Conservation (phyloP, 1,284 basidiomycete species). For the Mycosarcoma mackinlayi region DNA sequence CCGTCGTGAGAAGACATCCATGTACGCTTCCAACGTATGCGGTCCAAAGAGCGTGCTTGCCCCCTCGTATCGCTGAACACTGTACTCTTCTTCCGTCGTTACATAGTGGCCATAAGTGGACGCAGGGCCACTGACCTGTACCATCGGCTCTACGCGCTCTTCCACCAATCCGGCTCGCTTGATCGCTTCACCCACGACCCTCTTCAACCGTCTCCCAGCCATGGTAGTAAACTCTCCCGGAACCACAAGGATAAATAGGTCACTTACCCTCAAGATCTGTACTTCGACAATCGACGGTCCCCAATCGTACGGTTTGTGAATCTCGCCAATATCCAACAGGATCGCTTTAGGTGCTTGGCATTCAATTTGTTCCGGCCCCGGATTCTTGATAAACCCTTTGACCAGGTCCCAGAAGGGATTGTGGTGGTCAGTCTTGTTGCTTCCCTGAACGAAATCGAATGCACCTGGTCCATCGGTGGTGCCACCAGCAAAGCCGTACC, state of each 20-base stretch:
- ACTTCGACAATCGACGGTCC: conserved; percentile 80
- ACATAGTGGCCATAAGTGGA: conserved; percentile 84
- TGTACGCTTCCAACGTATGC: conserved; percentile 83
- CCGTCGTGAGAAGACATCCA: conserved; percentile 75
- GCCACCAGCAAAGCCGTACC: conserved; percentile 71
- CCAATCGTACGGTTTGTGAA: conserved; percentile 77
- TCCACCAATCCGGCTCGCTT: conserved; percentile 76
- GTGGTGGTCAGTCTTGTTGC: conserved; percentile 75
- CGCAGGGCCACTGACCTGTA: conserved; percentile 74
- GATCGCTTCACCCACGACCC: conserved; percentile 76
- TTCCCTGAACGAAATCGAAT: conserved; percentile 82
- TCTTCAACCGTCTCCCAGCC: conserved; percentile 72
- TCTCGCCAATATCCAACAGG: conserved; percentile 69
- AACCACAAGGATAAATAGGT: conserved; percentile 80
- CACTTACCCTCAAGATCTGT: conserved; percentile 82
- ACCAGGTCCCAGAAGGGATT: conserved; percentile 84
- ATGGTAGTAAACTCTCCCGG: conserved; percentile 78
- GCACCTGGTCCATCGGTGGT: conserved; percentile 84
- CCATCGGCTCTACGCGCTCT: conserved; percentile 63
- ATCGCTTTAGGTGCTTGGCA: conserved; percentile 86
- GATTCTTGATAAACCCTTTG: conserved; percentile 76
- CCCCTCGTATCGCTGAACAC: conserved; percentile 82
- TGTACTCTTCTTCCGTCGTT: conserved; percentile 78
- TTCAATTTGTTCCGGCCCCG: conserved; percentile 75
- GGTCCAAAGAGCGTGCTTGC: conserved; percentile 82